Percentiles rank a stretch among this genome's conserved stretches.
phyloP scores from a whole-genome alignment of 2,329 filamentous ascomycete genomes.

The Cryphonectria radicalis region DNA sequence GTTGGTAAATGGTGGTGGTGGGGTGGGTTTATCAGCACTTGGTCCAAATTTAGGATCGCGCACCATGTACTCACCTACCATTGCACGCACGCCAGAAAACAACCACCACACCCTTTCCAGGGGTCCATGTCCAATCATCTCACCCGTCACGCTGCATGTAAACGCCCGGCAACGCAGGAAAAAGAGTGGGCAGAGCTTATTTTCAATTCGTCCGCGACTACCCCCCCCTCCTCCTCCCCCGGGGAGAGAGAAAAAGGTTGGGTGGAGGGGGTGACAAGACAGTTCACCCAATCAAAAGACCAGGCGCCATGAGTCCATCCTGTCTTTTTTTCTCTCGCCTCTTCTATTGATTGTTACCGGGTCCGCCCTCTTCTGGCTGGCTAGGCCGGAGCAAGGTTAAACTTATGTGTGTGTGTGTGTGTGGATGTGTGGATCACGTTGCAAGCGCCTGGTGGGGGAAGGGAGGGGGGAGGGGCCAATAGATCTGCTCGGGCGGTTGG shows the following conservation, averaged over 20 bases:
- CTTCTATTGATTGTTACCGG: not conserved
- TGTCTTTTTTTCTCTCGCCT: not conserved
- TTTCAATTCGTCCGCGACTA: slow-evolving; percentile 4
- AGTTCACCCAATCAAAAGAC: too few relatives aligned
- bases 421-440: not conserved
- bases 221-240: too few relatives aligned
- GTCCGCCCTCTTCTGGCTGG: too few relatives aligned
- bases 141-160: slow-evolving; percentile 39
- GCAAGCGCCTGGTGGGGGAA: not conserved
- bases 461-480: not conserved
- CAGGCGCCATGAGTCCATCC: too few relatives aligned
- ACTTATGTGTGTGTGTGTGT: not conserved
- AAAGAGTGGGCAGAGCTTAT: not conserved
- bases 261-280: not conserved
- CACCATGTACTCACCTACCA: not conserved
- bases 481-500: not conserved
- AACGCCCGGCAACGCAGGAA: slow-evolving; percentile 33
- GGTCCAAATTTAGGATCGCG: not conserved
- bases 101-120: slow-evolving; percentile 5
- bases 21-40: not conserved
- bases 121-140: slow-evolving; percentile 34
- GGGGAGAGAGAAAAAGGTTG: not conserved
- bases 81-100: not conserved
- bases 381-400: not conserved
- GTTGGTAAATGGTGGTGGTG: not conserved